Evolutionary conservation across 1,139 yeast species (phyloP).

Genomic region (Zygoascus meyerae): DNA sequence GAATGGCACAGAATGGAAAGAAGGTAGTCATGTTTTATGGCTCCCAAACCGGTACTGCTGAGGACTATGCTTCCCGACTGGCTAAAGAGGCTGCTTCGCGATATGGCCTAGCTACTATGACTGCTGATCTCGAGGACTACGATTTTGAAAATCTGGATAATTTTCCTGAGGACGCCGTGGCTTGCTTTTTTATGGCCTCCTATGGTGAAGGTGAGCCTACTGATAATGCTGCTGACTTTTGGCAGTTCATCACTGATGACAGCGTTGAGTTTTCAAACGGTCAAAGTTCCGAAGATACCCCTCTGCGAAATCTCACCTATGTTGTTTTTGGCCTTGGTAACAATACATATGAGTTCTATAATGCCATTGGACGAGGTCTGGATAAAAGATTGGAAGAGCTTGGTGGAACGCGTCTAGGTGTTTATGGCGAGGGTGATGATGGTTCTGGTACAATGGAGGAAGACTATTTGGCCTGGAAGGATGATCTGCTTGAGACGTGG

Average conservation of each 20-base stretch:
- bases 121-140: slow-evolving; percentile 81
- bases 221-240: slow-evolving; percentile 78
- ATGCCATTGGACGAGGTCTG: slow-evolving; percentile 70
- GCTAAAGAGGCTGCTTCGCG: slow-evolving; percentile 81
- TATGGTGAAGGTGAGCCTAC: slow-evolving; percentile 99
- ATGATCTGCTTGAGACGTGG: slow-evolving; percentile 58
- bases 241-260: slow-evolving; percentile 35
- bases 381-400: slow-evolving; percentile 46
- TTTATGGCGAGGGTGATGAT: slow-evolving; percentile 87
- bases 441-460: slow-evolving; percentile 94
- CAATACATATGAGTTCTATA: slow-evolving; percentile 86
- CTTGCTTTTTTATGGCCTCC: slow-evolving; percentile 78
- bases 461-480: slow-evolving; percentile 92
- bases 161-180: slow-evolving; percentile 50
- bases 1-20: slow-evolving; percentile 58
- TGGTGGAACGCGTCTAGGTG: slow-evolving; percentile 69
- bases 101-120: slow-evolving; percentile 77
- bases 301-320: slow-evolving; percentile 57
- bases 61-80: slow-evolving; percentile 87
- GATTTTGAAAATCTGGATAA: slow-evolving; percentile 72
- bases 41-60: slow-evolving; percentile 99
- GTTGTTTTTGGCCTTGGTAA: slow-evolving; percentile 89
- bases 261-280: slow-evolving; percentile 34
- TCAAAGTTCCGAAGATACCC: slow-evolving; percentile 48
- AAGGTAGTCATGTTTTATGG: slow-evolving; percentile 82